A percentile compares a stretch with the other conserved stretches of the same genome.
These are phyloP conservation scores for Brettanomyces custersianus DNA, from an alignment of 805 yeast species.

Conservation along the genomic window DNA sequence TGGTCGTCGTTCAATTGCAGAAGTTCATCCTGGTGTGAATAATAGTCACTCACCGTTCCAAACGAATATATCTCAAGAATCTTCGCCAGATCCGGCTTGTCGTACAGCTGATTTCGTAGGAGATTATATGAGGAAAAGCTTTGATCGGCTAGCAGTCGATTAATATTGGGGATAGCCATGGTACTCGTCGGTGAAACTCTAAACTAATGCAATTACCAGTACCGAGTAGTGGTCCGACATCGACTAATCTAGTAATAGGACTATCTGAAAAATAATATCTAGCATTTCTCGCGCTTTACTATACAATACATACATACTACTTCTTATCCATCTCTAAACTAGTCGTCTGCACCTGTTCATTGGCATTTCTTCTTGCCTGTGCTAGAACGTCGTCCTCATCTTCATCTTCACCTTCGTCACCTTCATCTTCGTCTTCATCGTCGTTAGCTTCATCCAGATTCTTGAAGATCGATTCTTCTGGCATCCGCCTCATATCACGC, in stretches of 20 bases:
- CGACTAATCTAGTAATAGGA: no score
- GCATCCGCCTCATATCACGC: constrained; percentile 69
- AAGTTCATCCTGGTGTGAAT: background rate
- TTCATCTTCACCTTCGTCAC: constrained; percentile 7
- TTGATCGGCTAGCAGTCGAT: constrained; percentile 10
- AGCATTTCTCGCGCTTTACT: background rate
- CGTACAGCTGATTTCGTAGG: constrained; percentile 6
- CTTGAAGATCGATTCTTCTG: constrained; percentile 50
- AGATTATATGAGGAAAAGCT: constrained; percentile 13
- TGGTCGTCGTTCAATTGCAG: constrained; percentile 4
- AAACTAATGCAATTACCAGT: no score
- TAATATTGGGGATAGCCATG: no score
- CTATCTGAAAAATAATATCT: no score
- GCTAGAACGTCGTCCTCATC: constrained; percentile 18
- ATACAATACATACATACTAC: no score
- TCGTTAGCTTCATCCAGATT: constrained; percentile 17
- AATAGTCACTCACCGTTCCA: constrained; percentile 17
- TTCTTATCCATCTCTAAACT: constrained; percentile 6
- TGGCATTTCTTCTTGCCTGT: constrained; percentile 8
- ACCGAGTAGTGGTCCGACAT: no score
- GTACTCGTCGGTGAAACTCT: no score
- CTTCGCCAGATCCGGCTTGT: background rate
- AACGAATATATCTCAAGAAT: constrained; percentile 21
- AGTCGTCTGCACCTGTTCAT: constrained; percentile 11
- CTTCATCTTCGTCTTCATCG: constrained; percentile 20